Evolutionary conservation across 192 early-diverging fungal genomes (phyloP).

Genomic region (Phycomyces nitens): DNA sequence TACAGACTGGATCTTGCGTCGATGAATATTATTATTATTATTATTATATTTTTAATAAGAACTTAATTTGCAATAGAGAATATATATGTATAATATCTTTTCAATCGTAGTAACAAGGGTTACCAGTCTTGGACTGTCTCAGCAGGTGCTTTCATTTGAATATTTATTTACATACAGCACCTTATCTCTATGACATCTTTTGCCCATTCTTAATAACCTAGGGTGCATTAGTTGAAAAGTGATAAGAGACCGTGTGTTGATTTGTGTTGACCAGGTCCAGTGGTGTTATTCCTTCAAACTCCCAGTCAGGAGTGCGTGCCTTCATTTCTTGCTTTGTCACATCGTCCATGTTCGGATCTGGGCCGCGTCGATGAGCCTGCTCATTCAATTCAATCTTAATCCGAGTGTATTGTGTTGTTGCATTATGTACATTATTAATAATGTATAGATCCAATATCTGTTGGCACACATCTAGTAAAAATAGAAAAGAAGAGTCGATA

Average conservation of each 20-base stretch:
- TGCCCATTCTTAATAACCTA: background rate
- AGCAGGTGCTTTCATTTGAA: background rate
- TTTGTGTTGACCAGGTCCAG: constrained; percentile 30
- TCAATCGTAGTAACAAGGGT: too few relatives aligned
- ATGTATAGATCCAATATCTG: constrained; percentile 51
- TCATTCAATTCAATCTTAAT: constrained; percentile 52
- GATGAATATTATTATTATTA: background rate
- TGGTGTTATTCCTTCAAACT: constrained; percentile 13
- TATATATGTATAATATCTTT: too few relatives aligned
- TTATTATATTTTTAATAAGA: background rate
- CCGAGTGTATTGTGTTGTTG: constrained; percentile 35
- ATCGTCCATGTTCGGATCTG: constrained; percentile 17
- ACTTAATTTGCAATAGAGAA: background rate
- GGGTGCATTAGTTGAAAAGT: constrained; percentile 12
- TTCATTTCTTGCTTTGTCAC: constrained; percentile 16
- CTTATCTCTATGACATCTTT: background rate
- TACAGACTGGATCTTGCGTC: constrained; percentile 26
- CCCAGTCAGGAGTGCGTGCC: constrained; percentile 12
- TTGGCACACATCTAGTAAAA: constrained; percentile 42
- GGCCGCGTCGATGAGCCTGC: constrained; percentile 25
- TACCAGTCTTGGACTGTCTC: too few relatives aligned
- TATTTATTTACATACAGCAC: background rate
- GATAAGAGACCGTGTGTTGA: constrained; percentile 33
- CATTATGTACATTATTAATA: constrained; percentile 31
- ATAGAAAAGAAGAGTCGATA: background rate